Evolutionary conservation across 805 yeast genomes (phyloP).

Genomic region (Candida stauntonica): DNA sequence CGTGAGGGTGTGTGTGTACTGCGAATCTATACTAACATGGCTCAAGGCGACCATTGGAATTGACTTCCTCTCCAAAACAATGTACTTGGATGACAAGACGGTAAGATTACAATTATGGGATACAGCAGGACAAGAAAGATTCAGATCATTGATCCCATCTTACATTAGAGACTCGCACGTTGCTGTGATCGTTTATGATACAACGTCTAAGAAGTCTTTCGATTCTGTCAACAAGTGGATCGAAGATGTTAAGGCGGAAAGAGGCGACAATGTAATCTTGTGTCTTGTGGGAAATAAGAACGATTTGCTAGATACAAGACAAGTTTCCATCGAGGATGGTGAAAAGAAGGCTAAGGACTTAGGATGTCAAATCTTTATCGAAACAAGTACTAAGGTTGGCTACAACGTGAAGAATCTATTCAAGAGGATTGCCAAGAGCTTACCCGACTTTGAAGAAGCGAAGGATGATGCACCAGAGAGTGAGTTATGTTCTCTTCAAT

Average conservation of each 20-base stretch:
- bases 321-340: slow-evolving; percentile 80
- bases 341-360: slow-evolving; percentile 67
- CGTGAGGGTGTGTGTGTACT: too few species aligned
- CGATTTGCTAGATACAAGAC: slow-evolving; percentile 76
- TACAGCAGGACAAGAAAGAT: slow-evolving; percentile 96
- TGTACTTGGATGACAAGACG: slow-evolving; percentile 94
- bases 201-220: slow-evolving; percentile 81
- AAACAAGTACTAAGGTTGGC: slow-evolving; percentile 93
- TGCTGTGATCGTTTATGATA: slow-evolving; percentile 95
- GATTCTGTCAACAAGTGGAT: slow-evolving; percentile 87
- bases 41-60: slow-evolving; percentile 90
- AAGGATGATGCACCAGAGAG: slow-evolving; percentile 24
- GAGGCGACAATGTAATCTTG: slow-evolving; percentile 85
- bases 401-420: slow-evolving; percentile 88
- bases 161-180: slow-evolving; percentile 95
- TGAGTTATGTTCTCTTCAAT: slow-evolving; percentile 11
- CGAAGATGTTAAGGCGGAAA: slow-evolving; percentile 88
- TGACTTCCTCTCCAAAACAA: slow-evolving; percentile 89
- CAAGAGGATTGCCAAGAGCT: slow-evolving; percentile 82
- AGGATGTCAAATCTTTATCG: slow-evolving; percentile 78
- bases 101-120: slow-evolving; percentile 96
- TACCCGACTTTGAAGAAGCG: slow-evolving; percentile 70
- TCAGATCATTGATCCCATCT: slow-evolving; percentile 90
- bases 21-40: not conserved
- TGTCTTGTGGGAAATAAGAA: slow-evolving; percentile 91